A percentile compares a stretch with the other conserved stretches of the same genome.
Evolutionary conservation across 768 basidiomycete genomes (phyloP).

Genomic region (Pleurotus salmoneostramineus): DNA sequence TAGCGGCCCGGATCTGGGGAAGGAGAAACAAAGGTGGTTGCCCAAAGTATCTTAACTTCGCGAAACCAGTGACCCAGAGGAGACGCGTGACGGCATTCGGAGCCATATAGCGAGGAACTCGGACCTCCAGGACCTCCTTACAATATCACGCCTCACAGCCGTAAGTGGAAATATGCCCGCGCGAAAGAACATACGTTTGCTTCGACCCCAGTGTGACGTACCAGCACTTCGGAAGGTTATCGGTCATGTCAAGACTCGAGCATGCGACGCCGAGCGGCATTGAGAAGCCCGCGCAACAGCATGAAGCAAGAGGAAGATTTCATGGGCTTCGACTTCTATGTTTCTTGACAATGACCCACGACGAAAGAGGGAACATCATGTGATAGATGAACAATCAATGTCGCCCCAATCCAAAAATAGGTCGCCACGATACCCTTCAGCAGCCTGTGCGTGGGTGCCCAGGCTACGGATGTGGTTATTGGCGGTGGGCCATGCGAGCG

Average conservation of each 20-base stretch:
- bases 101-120: neutral
- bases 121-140: neutral
- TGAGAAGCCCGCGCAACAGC: conserved; percentile 5
- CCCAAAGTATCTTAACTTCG: neutral
- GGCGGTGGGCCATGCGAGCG: neutral
- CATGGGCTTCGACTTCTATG: conserved; percentile 2
- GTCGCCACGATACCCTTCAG: neutral
- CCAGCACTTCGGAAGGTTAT: conserved; percentile 3
- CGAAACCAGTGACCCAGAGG: conserved; percentile 1
- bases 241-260: neutral
- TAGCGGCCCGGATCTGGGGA: conserved; percentile 5
- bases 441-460: conserved; percentile 3
- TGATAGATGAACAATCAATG: neutral
- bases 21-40: neutral
- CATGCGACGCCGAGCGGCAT: neutral
- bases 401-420: neutral
- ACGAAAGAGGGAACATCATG: conserved; percentile 2
- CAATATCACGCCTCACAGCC: neutral
- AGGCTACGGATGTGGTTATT: neutral
- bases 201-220: neutral
- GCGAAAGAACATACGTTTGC: no score
- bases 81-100: conserved; percentile 8
- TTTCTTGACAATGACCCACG: neutral
- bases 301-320: neutral
- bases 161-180: neutral